phyloP scores from a whole-genome alignment of 75 land plant genomes.

The Cunninghamia lanceolata region DNA sequence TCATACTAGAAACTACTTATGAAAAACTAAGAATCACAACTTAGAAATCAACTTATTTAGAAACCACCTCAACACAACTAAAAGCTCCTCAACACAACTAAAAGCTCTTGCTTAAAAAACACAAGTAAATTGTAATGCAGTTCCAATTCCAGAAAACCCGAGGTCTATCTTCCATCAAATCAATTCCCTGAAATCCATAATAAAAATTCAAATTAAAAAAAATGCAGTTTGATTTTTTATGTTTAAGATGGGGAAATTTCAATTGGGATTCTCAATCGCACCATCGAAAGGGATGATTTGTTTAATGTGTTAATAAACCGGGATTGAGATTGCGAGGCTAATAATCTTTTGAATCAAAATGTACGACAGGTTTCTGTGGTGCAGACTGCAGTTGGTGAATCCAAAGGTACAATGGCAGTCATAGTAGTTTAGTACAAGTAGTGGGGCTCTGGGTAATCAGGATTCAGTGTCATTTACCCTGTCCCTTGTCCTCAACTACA shows the following conservation, averaged over 20 bases:
- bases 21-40: no score
- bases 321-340: neutral
- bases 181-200: neutral
- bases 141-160: neutral
- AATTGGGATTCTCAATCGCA: neutral
- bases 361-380: neutral
- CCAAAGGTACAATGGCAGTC: neutral
- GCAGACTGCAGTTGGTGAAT: neutral
- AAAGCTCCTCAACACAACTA: no score
- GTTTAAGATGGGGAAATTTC: neutral
- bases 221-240: neutral
- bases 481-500: neutral
- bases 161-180: neutral
- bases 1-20: no score
- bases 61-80: no score
- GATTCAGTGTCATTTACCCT: neutral
- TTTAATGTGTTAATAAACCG: neutral
- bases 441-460: neutral
- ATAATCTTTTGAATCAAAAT: neutral
- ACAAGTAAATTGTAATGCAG: neutral
- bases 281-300: neutral
- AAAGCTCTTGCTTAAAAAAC: neutral
- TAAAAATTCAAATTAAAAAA: no score
- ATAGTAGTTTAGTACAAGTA: neutral
- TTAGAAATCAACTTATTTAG: no score